Conservation (phyloP, 1,284 basidiomycete genomes). For the Inonotus obliquus region DNA sequence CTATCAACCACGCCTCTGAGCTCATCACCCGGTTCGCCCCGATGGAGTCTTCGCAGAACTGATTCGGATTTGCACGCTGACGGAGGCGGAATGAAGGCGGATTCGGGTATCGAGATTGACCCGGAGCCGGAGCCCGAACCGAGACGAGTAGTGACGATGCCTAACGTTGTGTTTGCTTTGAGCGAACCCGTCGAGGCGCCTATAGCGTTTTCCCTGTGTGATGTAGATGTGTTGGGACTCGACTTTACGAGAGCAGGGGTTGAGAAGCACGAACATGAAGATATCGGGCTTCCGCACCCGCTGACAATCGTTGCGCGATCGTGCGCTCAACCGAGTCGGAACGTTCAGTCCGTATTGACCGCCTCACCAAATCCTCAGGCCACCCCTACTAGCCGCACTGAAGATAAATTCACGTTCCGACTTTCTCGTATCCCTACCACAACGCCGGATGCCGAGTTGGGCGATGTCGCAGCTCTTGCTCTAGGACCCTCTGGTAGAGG, state of each 20-base stretch:
- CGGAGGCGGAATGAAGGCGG: neutral
- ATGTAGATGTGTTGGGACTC: neutral
- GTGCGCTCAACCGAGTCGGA: constrained; percentile 1
- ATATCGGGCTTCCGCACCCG: neutral
- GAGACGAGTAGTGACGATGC: constrained; percentile 7
- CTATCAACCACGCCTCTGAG: neutral
- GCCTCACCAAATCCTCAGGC: neutral
- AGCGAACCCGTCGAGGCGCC: constrained; percentile 10
- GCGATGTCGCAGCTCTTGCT: neutral
- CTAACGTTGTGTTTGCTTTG: constrained; percentile 9
- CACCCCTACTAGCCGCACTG: neutral
- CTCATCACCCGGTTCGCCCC: constrained; percentile 6
- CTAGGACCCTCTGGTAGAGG: constrained; percentile 12
- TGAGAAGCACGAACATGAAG: neutral
- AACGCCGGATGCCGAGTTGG: neutral
- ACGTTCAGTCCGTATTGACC: constrained; percentile 10
- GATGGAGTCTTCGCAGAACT: neutral
- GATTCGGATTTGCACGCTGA: neutral
- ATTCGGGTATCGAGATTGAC: neutral
- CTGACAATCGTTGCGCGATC: constrained; percentile 15
- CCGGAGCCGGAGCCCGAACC: neutral
- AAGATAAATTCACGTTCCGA: neutral
- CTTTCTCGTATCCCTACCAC: constrained; percentile 12
- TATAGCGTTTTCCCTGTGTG: constrained; percentile 11
- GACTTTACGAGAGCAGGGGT: neutral